Evolutionary conservation across 163 green algal species (phyloP), one percentile per base, ranked within the genome.

Genomic region (Chloromonas sp.): DNA sequence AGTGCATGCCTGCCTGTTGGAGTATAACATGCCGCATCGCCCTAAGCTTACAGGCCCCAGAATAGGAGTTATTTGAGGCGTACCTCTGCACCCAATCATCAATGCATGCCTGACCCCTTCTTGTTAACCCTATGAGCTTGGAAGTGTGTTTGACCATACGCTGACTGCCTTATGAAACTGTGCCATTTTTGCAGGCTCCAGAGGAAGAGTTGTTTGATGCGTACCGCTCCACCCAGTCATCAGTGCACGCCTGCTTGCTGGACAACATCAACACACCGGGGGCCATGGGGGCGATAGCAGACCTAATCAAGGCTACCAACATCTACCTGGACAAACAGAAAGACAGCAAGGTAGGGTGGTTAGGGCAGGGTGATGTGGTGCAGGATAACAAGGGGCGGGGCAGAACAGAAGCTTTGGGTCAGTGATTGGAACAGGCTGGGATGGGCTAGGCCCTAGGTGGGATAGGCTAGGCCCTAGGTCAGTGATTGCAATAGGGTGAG

Each of bases 191-290:
- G 14, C 71, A 87, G 84, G 84, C 66, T 2, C 57, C 82, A 13
- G 86, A 85, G 80, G 15, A 86, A 58, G 81, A 85, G 60, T 71
- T 87, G 61, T 57, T 15, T 36, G 8, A 0, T 1, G 66, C 61
- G 60, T 1, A 87, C 59, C 61, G 71, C n/a, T 2, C n/a, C 0
- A 86, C 88, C 0, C 89, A 95, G 89, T 84, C 82, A 1, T 82
- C 86, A 0, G 95, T 98, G 84, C 92, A 98, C 87, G 89, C 86
- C n/a, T 84, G 87, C 0, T 87, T 99, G 84, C 92, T 90, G 3
- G 97, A 99, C 92, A 98, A 97, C 91, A 93, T 99, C 81, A 94
- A 99, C 93, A 99, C 96, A 0, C 83, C 90, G 5, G 91, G 71
- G 0, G 96, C 94, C 0, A 94, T 99, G 89, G 88, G 94, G 62